Evolutionary conservation across 2,329 filamentous ascomycete species (phyloP), one percentile per base, ranked within the genome.

Genomic region (Penicillium sp.): DNA sequence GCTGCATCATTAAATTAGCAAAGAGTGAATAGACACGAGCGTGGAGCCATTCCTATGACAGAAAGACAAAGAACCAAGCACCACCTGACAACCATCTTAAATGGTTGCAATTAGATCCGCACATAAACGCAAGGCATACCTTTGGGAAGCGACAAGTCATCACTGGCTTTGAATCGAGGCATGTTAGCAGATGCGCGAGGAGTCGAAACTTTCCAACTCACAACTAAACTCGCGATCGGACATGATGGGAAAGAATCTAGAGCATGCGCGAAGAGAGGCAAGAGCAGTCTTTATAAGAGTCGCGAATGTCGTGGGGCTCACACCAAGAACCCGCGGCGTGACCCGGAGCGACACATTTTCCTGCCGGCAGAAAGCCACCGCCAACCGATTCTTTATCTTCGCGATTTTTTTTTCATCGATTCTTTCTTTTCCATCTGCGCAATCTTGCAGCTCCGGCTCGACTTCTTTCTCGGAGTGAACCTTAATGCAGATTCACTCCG

Each of bases 101-200:
- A n/a, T n/a, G n/a, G n/a, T n/a, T n/a, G n/a, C n/a, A n/a, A n/a
- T n/a, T n/a, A n/a, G n/a, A 22, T 22, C 18, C 9, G 18, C 25
- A 11, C 6, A 13, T 5, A 27, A 11, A n/a, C 4, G 6, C 25
- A 16, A 13, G 12, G 18, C 55, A 38, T 60, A 74, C 72, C 72
- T 69, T 78, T 78, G 15, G 75, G 75, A 34, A 79, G 69, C 52
- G 75, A 77, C 52, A 79, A 66, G 52, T 79, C 76, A 52, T 79
- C 76, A 59, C 68, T 74, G 50, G 69, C 72, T 76, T 26, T 35
- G 32, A 23, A 29, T 25, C 10, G 37, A 45, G 26, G 13, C 33
- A 42, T 37, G 49, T 56, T 39, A 61, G 53, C 45, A 42, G 27
- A 25, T 15, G 36, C 41, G 41, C 33, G 30, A 25, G 29, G 37